phyloP scores from a whole-genome alignment of 129 eudicot species.

The Logfia minima region DNA sequence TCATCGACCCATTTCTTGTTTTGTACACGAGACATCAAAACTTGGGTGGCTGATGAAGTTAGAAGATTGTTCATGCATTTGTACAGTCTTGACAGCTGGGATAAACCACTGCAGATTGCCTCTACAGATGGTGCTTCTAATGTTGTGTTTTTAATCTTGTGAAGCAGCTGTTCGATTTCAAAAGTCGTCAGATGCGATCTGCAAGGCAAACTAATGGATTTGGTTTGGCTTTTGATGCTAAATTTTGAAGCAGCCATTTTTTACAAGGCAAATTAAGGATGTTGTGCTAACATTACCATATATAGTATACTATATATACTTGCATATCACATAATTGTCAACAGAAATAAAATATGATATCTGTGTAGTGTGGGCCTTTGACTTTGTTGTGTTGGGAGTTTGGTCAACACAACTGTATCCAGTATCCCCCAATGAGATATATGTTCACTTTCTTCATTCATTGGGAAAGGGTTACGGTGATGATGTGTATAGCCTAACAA shows the following conservation, averaged over 20 bases:
- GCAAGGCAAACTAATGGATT: constrained; percentile 68
- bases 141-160: constrained; percentile 40
- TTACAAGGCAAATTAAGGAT: constrained; percentile 11
- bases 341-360: not conserved
- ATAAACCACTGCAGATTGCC: constrained; percentile 39
- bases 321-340: constrained; percentile 2
- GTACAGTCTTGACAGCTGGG: constrained; percentile 50
- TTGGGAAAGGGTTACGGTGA: not conserved
- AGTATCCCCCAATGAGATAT: constrained; percentile 15
- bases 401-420: constrained; percentile 22
- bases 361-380: not conserved
- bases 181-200: constrained; percentile 47
- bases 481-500: constrained; percentile 17
- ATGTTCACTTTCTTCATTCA: not conserved
- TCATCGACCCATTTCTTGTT: constrained; percentile 38
- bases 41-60: constrained; percentile 33
- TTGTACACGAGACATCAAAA: constrained; percentile 34
- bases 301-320: not conserved
- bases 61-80: constrained; percentile 41
- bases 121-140: constrained; percentile 17
- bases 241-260: constrained; percentile 38
- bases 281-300: constrained; percentile 11
- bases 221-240: constrained; percentile 34
- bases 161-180: constrained; percentile 37
- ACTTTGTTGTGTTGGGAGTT: constrained; percentile 19